Percentiles rank a stretch among this genome's conserved stretches.
Evolutionary conservation across 1,284 basidiomycete genomes (phyloP).

Genomic region (Cerrena zonata): DNA sequence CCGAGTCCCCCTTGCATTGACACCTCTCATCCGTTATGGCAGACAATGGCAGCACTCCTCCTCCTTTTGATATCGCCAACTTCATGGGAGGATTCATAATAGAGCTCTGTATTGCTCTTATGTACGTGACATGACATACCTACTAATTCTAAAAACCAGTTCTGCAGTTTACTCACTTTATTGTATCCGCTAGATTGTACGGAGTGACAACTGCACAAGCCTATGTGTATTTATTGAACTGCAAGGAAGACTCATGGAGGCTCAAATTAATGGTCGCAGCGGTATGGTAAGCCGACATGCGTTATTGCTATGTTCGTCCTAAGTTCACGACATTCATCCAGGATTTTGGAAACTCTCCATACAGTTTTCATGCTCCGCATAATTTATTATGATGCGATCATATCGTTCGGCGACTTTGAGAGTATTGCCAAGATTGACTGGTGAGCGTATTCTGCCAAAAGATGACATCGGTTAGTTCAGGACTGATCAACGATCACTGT

Average conservation of each 20-base stretch:
- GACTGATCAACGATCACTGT: no score
- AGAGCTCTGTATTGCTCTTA: background rate
- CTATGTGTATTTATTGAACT: background rate
- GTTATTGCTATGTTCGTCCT: no score
- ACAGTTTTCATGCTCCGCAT: background rate
- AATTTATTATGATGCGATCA: background rate
- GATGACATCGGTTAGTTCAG: no score
- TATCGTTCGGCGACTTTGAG: background rate
- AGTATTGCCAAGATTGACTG: background rate
- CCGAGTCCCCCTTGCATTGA: background rate
- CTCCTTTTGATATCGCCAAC: background rate
- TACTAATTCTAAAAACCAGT: no score
- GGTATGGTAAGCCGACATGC: background rate
- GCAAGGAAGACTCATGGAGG: background rate
- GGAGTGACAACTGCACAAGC: conserved; percentile 1
- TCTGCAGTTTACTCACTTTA: no score
- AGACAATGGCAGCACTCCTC: background rate
- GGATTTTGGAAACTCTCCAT: background rate
- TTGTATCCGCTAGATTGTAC: no score
- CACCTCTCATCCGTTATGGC: no score
- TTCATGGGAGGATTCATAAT: background rate
- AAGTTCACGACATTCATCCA: background rate
- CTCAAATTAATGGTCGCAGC: background rate
- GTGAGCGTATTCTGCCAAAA: background rate
- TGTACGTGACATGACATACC: no score